Conservation (phyloP, 768 basidiomycete genomes). For the Mycena latifolia region DNA sequence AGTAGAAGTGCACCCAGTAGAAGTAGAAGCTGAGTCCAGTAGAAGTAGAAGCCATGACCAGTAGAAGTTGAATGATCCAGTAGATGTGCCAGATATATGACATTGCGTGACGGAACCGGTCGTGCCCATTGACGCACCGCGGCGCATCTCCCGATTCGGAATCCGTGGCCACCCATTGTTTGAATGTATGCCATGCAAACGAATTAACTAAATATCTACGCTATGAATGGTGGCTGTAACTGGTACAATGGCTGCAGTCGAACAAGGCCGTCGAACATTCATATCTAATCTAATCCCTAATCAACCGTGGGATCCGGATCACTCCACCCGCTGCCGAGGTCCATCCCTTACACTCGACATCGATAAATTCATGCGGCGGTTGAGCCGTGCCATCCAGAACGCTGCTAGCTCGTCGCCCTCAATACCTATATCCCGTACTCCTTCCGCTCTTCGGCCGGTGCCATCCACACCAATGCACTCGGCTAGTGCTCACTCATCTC, state of each 20-base stretch:
- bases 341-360: slow-evolving; percentile 1
- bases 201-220: background rate
- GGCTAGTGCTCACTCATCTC: no score
- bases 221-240: slow-evolving; percentile 6
- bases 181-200: slow-evolving; percentile 2
- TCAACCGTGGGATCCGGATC: no score
- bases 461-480: background rate
- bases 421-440: background rate
- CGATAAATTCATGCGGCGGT: slow-evolving; percentile 18
- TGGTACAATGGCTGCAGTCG: no score
- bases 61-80: slow-evolving; percentile 1
- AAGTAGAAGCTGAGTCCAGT: slow-evolving; percentile 3
- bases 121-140: background rate
- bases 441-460: background rate
- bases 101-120: no score
- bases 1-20: slow-evolving; percentile 3
- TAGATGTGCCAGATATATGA: background rate
- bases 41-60: background rate
- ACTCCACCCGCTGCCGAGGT: no score
- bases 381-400: slow-evolving; percentile 4
- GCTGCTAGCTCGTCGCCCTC: background rate
- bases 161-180: background rate
- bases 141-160: background rate
- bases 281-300: no score
- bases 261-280: no score